Evolutionary conservation across 495 filamentous ascomycete species (phyloP).

Genomic region (Aspergillus mulundensis): DNA sequence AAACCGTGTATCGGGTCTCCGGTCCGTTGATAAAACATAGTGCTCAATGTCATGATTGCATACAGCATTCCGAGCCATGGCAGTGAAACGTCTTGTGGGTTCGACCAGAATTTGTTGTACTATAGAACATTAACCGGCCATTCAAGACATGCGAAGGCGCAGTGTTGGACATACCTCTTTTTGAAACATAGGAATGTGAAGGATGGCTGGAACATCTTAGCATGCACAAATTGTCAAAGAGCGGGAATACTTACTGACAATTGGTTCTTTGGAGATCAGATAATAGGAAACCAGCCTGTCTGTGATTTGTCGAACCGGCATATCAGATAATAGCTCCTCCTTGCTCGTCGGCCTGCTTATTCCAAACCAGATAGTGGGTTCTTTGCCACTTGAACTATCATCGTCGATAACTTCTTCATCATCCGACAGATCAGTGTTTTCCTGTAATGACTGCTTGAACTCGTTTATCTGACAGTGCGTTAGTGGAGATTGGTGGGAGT

Average conservation of each 20-base stretch:
- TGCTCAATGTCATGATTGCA: constrained; percentile 29
- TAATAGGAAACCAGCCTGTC: constrained; percentile 46
- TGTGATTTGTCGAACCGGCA: constrained; percentile 37
- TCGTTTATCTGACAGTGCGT: constrained; percentile 31
- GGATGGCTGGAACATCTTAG: neutral
- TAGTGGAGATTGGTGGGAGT: constrained; percentile 6
- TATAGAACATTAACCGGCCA: constrained; percentile 1
- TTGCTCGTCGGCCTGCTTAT: constrained; percentile 26
- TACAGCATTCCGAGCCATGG: constrained; percentile 39
- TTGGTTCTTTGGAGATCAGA: constrained; percentile 41
- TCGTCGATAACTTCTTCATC: constrained; percentile 23
- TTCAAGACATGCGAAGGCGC: too few relatives aligned
- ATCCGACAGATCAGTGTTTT: constrained; percentile 18
- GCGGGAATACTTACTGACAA: constrained; percentile 27
- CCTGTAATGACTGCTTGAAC: constrained; percentile 18
- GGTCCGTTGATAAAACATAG: constrained; percentile 27
- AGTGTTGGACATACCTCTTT: constrained; percentile 10
- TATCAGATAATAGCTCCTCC: constrained; percentile 36
- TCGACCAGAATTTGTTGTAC: constrained; percentile 37
- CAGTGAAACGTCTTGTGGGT: constrained; percentile 28
- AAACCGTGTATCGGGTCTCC: constrained; percentile 25
- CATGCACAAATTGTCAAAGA: neutral
- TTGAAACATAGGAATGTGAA: constrained; percentile 16
- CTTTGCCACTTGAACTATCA: constrained; percentile 15
- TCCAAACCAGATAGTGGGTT: constrained; percentile 41